Evolutionary conservation across 1,284 basidiomycete species (phyloP), one percentile per base, ranked within the genome.

Genomic region (Leccinum pallidistipes): DNA sequence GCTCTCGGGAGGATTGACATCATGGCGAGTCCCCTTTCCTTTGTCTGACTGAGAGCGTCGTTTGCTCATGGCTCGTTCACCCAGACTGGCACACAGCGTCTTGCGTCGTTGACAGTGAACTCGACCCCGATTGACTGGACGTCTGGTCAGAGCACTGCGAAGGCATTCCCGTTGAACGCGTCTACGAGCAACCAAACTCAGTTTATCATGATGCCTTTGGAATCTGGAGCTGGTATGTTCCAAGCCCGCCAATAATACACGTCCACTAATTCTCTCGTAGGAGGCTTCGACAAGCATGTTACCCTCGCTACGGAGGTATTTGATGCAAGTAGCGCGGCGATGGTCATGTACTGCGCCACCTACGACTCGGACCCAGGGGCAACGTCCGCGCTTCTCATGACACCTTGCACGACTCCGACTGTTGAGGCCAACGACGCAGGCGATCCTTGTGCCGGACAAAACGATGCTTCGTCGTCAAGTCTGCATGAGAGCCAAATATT

Each of bases 401-500:
- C 80, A 58, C 68, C 66, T 12, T 90, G 87, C 66, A 58, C 65
- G 40, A 56, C 63, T 16, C 63, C 50, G 6, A 40, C 60, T 3
- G 31, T 58, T 45, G 16, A 29, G 16, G 12, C 8, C 4, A 29
- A 62, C 52, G 55, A 57, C 5, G 21, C n/a, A 27, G 10, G 11
- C 3, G 66, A 58, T 18, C 51, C 68, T 5, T 71, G 68, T 27
- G 31, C 50, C 14, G 27, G 31, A 43, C 56, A 55, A 21, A 29
- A 34, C 16, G 57, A 60, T 3, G 55, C 47, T 21, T 57, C 61
- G 7, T 62, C 69, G 8, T 62, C 68, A 5, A 69, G 68, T 27
- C 57, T 65, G 3, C 79, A 83, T 63, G 76, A 73, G 68, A 86
- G 84, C 65, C 89, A 91, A 71, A 66, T 78, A 5, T 91, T 90